phyloP scores from a whole-genome alignment of 2,329 filamentous ascomycete species.

The Dactylellina leptospora region DNA sequence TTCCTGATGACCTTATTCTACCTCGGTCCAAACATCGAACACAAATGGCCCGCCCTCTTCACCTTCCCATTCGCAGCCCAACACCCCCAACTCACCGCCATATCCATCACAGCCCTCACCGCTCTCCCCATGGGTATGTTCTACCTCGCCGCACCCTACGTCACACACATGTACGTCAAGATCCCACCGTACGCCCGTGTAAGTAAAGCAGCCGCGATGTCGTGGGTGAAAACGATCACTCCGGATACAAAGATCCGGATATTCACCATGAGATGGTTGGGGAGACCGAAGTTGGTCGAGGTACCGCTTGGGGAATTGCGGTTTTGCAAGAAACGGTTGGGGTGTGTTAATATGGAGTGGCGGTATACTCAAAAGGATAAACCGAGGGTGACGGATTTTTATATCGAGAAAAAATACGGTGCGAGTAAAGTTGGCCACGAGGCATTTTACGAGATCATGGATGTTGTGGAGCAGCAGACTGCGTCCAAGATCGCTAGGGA shows the following conservation, averaged over 20 bases:
- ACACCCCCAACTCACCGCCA: slow-evolving; percentile 31
- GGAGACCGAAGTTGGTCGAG: slow-evolving; percentile 54
- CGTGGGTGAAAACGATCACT: slow-evolving; percentile 49
- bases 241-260: slow-evolving; percentile 52
- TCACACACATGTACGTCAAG: slow-evolving; percentile 55
- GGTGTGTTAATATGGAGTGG: slow-evolving; percentile 56
- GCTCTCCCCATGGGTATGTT: slow-evolving; percentile 50
- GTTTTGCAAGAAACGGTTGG: slow-evolving; percentile 53
- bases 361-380: slow-evolving; percentile 32
- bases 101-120: slow-evolving; percentile 18
- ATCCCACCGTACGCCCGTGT: slow-evolving; percentile 55
- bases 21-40: slow-evolving; percentile 44
- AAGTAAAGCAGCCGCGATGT: slow-evolving; percentile 36
- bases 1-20: slow-evolving; percentile 53
- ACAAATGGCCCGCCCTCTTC: slow-evolving; percentile 30
- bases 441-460: slow-evolving; percentile 45
- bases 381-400: slow-evolving; percentile 45
- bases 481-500: neutral
- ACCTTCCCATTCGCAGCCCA: slow-evolving; percentile 23
- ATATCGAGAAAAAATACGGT: slow-evolving; percentile 35
- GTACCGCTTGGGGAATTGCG: slow-evolving; percentile 54
- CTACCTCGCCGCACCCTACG: slow-evolving; percentile 55
- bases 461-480: slow-evolving; percentile 30
- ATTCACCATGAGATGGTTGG: slow-evolving; percentile 54
- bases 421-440: slow-evolving; percentile 38